Conservation (phyloP, 1,284 basidiomycete species). For the Clitocybe nebularis region DNA sequence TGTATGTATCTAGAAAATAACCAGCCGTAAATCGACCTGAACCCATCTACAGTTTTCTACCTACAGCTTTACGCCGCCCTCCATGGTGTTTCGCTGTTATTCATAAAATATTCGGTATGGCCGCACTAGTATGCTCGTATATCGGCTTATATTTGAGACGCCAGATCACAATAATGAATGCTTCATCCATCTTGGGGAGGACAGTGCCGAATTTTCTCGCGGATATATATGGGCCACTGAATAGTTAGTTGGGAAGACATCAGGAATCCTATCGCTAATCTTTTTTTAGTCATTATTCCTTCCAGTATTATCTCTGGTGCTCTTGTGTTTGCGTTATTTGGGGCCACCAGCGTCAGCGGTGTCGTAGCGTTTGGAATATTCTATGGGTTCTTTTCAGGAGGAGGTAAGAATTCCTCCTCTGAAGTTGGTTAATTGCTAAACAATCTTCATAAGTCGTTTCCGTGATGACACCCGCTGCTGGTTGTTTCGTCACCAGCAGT, state of each 20-base stretch:
- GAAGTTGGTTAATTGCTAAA: slow-evolving; percentile 2
- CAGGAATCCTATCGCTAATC: slow-evolving; percentile 2
- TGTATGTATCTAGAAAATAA: slow-evolving; percentile 28
- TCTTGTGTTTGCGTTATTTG: slow-evolving; percentile 41
- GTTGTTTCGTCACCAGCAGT: slow-evolving; percentile 32
- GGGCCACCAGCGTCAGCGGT: slow-evolving; percentile 32
- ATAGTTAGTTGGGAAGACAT: slow-evolving; percentile 22
- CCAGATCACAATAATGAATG: slow-evolving; percentile 37
- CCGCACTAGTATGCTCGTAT: not conserved
- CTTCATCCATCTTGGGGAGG: slow-evolving; percentile 35
- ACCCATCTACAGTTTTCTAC: slow-evolving; percentile 32
- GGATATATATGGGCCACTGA: slow-evolving; percentile 33
- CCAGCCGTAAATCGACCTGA: too few species aligned
- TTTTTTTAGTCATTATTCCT: slow-evolving; percentile 33
- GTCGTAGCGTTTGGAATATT: slow-evolving; percentile 37
- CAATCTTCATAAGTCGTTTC: slow-evolving; percentile 31
- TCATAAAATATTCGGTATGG: slow-evolving; percentile 38
- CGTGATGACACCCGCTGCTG: slow-evolving; percentile 37
- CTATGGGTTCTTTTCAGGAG: slow-evolving; percentile 48
- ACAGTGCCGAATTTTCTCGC: slow-evolving; percentile 35
- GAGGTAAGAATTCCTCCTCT: slow-evolving; percentile 27
- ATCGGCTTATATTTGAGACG: not conserved
- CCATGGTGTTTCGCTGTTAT: slow-evolving; percentile 29
- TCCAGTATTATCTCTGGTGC: slow-evolving; percentile 32
- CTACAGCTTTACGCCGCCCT: slow-evolving; percentile 37